Evolutionary conservation across 192 early-diverging fungal species (phyloP), one percentile per base, ranked within the genome.

Genomic region (Mortierella antarctica): DNA sequence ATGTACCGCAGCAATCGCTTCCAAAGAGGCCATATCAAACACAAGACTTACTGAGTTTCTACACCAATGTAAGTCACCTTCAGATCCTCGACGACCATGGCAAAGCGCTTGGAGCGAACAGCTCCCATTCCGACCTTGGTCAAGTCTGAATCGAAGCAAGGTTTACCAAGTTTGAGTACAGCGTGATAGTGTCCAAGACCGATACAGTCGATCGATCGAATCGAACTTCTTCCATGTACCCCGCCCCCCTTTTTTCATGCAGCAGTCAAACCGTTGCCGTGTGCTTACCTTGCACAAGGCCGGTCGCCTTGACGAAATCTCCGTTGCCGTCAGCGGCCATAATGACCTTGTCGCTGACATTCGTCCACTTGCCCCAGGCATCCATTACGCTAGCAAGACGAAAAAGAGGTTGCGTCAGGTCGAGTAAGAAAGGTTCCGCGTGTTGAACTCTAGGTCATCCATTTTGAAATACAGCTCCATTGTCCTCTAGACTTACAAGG

Each of bases 261-360:
- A 31, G 31, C 3, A 31, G 3, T 31, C 31, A 31, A 3, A 31
- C 31, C 31, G 31, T 5, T 17, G 44, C 9, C 52, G 41, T 62
- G 23, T 72, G 17, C 8, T 63, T 72, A 80, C 77, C 77, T 53
- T 87, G 85, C 23, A 59, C 76, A 45, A 95, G 84, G 42, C 94
- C 94, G 10, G 94, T 85, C n/a, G 89, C 89, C 23, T 78, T 79
- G 23, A 87, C 85, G 49, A 93, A 92, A 18, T 87, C 87, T 63
- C 86, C 91, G 77, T 90, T 92, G 47, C 90, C 93, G 73, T 95
- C 94, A 44, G 92, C 90, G 62, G 91, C 89, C 91, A 95, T 92
- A 62, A 88, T 80, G 41, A 91, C 80, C 74, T 91, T 88, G 66
- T 86, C 86, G 23, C 62, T 70, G 46, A 74, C 62, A n/a, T 83